A percentile compares a stretch with the other conserved stretches of the same genome.
Conservation (phyloP, 106 monocot species). For the Ottelia alismoides region DNA sequence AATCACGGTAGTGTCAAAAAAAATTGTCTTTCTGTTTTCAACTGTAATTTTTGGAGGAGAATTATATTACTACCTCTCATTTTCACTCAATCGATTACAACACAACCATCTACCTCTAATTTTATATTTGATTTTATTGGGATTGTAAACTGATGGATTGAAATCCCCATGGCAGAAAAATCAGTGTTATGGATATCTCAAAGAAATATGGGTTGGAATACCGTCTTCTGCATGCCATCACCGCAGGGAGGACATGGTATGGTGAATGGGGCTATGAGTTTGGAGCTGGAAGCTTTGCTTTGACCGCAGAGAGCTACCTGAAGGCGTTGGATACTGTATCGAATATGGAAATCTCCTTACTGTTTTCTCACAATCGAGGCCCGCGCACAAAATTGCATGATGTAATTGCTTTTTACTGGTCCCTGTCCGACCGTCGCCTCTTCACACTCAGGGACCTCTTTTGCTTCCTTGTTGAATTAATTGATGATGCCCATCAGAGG, state of each 20-base stretch:
- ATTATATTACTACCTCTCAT: no score
- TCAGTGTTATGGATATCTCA: conserved; percentile 85
- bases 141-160: no score
- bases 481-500: neutral
- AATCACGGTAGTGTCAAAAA: no score
- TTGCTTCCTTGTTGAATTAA: conserved; percentile 11
- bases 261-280: conserved; percentile 82
- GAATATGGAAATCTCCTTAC: conserved; percentile 25
- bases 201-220: conserved; percentile 66
- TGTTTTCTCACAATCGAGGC: conserved; percentile 30
- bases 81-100: no score
- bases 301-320: conserved; percentile 31
- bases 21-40: no score
- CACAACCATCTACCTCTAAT: no score
- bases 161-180: conserved; percentile 47
- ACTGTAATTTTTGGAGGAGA: no score
- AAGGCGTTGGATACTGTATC: conserved; percentile 41
- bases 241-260: conserved; percentile 58
- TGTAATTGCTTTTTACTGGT: conserved; percentile 41
- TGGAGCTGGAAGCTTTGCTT: conserved; percentile 48
- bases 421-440: conserved; percentile 30
- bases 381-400: conserved; percentile 28
- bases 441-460: conserved; percentile 49
- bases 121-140: no score
- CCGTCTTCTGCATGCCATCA: conserved; percentile 52